Percentiles rank a stretch among this genome's conserved stretches.
These are phyloP conservation scores for Bretschneidera sinensis DNA, from an alignment of 345 rosid genomes.

Conservation along the genomic window DNA sequence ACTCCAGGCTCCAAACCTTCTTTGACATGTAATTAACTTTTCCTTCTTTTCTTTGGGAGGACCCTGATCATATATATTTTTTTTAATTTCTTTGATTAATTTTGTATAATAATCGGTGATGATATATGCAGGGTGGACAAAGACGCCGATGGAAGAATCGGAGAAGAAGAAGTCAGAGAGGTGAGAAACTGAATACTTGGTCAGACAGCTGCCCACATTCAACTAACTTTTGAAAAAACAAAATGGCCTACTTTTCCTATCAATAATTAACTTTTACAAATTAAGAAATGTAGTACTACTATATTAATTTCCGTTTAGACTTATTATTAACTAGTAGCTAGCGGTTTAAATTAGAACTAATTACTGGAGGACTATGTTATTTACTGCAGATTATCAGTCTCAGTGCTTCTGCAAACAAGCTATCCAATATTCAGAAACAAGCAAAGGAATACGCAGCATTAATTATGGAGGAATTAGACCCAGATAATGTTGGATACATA, in stretches of 20 bases:
- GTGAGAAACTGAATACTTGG: constrained; percentile 23
- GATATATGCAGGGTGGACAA: constrained; percentile 56
- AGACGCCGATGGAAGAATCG: constrained; percentile 78
- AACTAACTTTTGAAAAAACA: not conserved
- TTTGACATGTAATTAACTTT: constrained; percentile 64
- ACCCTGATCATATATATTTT: not conserved
- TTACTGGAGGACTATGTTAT: not conserved
- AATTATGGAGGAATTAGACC: constrained; percentile 90
- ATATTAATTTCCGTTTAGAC: no score
- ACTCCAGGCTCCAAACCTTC: constrained; percentile 78
- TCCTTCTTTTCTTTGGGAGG: not conserved
- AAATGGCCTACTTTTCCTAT: not conserved
- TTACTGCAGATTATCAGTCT: constrained; percentile 60
- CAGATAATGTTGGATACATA: constrained; percentile 73
- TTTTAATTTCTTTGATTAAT: no score
- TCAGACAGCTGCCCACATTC: constrained; percentile 4
- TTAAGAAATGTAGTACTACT: no score
- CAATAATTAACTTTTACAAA: no score
- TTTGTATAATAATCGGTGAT: constrained; percentile 3
- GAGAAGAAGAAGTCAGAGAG: constrained; percentile 86
- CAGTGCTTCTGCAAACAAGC: constrained; percentile 91
- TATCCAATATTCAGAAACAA: constrained; percentile 76
- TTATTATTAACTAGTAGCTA: no score
- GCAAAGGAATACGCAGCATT: constrained; percentile 77
- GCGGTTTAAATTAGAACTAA: no score